Evolutionary conservation across 2,329 filamentous ascomycete genomes (phyloP).

Genomic region (Didymella pinodella): DNA sequence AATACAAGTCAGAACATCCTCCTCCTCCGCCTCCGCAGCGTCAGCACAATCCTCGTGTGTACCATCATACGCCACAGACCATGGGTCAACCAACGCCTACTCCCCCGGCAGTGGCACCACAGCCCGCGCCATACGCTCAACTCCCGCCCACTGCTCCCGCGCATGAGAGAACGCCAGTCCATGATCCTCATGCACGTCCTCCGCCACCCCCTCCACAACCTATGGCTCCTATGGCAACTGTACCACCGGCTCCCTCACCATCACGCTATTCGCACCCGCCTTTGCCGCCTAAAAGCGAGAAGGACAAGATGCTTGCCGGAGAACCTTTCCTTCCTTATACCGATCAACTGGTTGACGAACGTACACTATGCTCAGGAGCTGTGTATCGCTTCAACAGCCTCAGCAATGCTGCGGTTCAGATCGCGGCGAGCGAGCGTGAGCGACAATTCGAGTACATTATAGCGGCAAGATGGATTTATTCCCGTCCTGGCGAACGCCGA

Average conservation of each 20-base stretch:
- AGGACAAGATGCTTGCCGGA: slow-evolving; percentile 87
- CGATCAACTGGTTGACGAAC: slow-evolving; percentile 78
- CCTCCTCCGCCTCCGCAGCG: slow-evolving; percentile 30
- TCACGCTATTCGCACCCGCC: slow-evolving; percentile 32
- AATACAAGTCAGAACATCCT: slow-evolving; percentile 18
- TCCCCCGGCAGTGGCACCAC: slow-evolving; percentile 28
- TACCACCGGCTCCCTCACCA: slow-evolving; percentile 31
- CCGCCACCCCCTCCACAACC: slow-evolving; percentile 32
- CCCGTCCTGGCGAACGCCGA: slow-evolving; percentile 24
- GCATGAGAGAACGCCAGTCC: slow-evolving; percentile 36
- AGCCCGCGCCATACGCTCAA: slow-evolving; percentile 13
- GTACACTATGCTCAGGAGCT: slow-evolving; percentile 81
- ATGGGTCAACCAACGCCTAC: slow-evolving; percentile 33
- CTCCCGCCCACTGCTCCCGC: slow-evolving; percentile 53
- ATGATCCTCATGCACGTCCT: slow-evolving; percentile 21
- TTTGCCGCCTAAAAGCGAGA: slow-evolving; percentile 68
- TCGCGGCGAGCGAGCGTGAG: slow-evolving; percentile 70
- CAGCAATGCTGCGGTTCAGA: slow-evolving; percentile 74
- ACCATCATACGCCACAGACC: slow-evolving; percentile 39
- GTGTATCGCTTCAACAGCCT: slow-evolving; percentile 89
- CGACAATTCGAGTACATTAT: slow-evolving; percentile 76
- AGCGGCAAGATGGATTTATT: slow-evolving; percentile 61
- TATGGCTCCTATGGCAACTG: slow-evolving; percentile 27
- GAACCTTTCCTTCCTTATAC: slow-evolving; percentile 80
- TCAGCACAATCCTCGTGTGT: slow-evolving; percentile 43